These are phyloP conservation scores for Selenicereus undatus DNA, from an alignment of 148 eudicot species.

Conservation along the genomic window DNA sequence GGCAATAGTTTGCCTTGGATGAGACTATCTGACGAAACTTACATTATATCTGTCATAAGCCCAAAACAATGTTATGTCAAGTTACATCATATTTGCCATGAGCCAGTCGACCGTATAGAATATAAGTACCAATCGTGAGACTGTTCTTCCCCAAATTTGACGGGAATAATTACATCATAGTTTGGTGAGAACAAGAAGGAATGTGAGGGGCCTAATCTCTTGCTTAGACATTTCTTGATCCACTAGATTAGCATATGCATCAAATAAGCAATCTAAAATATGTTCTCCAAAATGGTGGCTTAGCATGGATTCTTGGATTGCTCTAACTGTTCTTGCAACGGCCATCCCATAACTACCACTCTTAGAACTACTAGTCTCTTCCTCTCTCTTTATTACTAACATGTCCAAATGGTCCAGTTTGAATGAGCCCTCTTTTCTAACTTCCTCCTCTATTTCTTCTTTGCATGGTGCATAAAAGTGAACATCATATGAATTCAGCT, in stretches of 20 bases:
- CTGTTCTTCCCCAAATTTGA: too few species aligned
- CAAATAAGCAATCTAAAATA: slow-evolving; percentile 60
- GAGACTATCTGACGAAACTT: too few species aligned
- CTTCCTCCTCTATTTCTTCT: slow-evolving; percentile 63
- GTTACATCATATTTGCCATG: too few species aligned
- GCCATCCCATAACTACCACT: slow-evolving; percentile 45
- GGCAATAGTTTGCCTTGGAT: too few species aligned
- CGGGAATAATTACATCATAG: slow-evolving; percentile 2
- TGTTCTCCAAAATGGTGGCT: slow-evolving; percentile 69
- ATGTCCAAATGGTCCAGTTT: slow-evolving; percentile 43
- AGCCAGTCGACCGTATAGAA: too few species aligned
- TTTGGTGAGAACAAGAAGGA: slow-evolving; percentile 47
- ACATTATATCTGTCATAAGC: too few species aligned
- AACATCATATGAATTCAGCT: slow-evolving; percentile 64
- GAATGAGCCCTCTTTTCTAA: slow-evolving; percentile 66
- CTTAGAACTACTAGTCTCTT: not conserved
- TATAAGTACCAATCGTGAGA: too few species aligned
- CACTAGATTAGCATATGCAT: slow-evolving; percentile 46
- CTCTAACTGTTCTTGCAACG: slow-evolving; percentile 67
- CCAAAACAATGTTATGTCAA: too few species aligned
- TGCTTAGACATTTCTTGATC: slow-evolving; percentile 57
- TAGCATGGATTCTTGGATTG: slow-evolving; percentile 79
- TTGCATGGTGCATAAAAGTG: slow-evolving; percentile 84
- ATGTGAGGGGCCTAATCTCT: slow-evolving; percentile 53
- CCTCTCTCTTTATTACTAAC: slow-evolving; percentile 48